phyloP scores from a whole-genome alignment of 2,329 filamentous ascomycete genomes.

The Paracoccidioides brasiliensis region DNA sequence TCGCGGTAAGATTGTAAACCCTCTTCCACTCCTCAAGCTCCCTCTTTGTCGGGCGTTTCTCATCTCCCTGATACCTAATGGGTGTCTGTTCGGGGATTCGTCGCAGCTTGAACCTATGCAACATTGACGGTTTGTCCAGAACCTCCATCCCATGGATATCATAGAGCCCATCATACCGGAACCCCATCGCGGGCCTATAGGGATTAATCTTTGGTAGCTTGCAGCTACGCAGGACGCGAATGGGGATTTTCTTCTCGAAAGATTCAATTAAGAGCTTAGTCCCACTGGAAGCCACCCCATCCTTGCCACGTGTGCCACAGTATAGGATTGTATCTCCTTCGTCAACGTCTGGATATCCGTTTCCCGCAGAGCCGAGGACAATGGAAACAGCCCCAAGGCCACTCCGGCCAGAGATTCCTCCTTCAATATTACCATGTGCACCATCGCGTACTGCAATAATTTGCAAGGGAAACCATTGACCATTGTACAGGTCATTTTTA shows the following conservation, averaged over 20 bases:
- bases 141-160: constrained; percentile 28
- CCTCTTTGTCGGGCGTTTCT: constrained; percentile 30
- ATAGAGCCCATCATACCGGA: constrained; percentile 49
- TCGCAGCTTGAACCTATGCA: constrained; percentile 37
- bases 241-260: constrained; percentile 22
- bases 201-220: constrained; percentile 20
- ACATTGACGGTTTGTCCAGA: constrained; percentile 28
- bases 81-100: constrained; percentile 33
- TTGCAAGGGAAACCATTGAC: constrained; percentile 16
- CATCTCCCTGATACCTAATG: constrained; percentile 34
- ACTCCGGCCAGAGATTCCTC: constrained; percentile 36
- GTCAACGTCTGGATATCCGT: constrained; percentile 38
- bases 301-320: constrained; percentile 36
- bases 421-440: constrained; percentile 15
- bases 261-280: constrained; percentile 35
- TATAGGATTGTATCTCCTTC: constrained; percentile 39
- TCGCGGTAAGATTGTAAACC: constrained; percentile 2
- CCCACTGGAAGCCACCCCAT: constrained; percentile 15
- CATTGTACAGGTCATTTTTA: constrained; percentile 13
- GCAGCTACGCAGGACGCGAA: constrained; percentile 40
- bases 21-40: constrained; percentile 18
- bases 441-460: constrained; percentile 16
- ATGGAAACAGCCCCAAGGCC: constrained; percentile 41
- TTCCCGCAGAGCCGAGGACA: constrained; percentile 32
- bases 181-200: constrained; percentile 36